Evolutionary conservation across 495 filamentous ascomycete genomes (phyloP).

Genomic region (Podospora appendiculata): DNA sequence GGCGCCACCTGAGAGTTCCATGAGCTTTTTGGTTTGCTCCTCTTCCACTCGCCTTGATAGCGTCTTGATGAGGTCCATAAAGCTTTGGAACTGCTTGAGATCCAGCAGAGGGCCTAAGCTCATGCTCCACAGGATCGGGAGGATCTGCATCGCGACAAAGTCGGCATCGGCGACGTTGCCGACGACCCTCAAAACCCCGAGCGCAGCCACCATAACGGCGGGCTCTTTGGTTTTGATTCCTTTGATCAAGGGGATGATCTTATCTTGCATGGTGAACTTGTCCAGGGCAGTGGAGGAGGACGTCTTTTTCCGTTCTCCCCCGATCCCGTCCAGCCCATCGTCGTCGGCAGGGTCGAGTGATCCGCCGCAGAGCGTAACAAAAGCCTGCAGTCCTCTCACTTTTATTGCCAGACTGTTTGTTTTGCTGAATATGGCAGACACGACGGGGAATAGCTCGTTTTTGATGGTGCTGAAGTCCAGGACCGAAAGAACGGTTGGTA

Average conservation of each 20-base stretch:
- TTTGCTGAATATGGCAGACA: slow-evolving; percentile 81
- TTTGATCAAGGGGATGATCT: slow-evolving; percentile 82
- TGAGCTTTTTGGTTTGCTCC: slow-evolving; percentile 80
- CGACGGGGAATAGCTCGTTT: slow-evolving; percentile 86
- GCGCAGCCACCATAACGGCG: slow-evolving; percentile 90
- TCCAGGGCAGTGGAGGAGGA: slow-evolving; percentile 72
- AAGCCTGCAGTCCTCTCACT: slow-evolving; percentile 81
- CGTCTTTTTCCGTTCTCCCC: slow-evolving; percentile 41
- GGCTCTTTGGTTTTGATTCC: slow-evolving; percentile 97
- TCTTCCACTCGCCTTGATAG: slow-evolving; percentile 75
- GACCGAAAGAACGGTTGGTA: slow-evolving; percentile 67
- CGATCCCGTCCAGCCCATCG: slow-evolving; percentile 68
- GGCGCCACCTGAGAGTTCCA: slow-evolving; percentile 59
- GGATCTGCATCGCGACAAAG: slow-evolving; percentile 85
- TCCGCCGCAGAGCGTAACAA: slow-evolving; percentile 82
- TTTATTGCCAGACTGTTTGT: slow-evolving; percentile 93
- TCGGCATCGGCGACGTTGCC: slow-evolving; percentile 78
- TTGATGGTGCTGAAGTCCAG: slow-evolving; percentile 95
- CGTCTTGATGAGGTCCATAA: slow-evolving; percentile 78
- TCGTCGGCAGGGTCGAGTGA: slow-evolving; percentile 35
- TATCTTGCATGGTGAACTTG: slow-evolving; percentile 96
- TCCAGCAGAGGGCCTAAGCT: slow-evolving; percentile 83
- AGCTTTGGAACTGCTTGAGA: slow-evolving; percentile 76
- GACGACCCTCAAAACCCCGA: slow-evolving; percentile 75
- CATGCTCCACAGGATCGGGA: slow-evolving; percentile 88